Percentiles rank a stretch among this genome's conserved stretches.
These are phyloP conservation scores for Podospora conica DNA, from an alignment of 495 filamentous ascomycete species.

Conservation along the genomic window DNA sequence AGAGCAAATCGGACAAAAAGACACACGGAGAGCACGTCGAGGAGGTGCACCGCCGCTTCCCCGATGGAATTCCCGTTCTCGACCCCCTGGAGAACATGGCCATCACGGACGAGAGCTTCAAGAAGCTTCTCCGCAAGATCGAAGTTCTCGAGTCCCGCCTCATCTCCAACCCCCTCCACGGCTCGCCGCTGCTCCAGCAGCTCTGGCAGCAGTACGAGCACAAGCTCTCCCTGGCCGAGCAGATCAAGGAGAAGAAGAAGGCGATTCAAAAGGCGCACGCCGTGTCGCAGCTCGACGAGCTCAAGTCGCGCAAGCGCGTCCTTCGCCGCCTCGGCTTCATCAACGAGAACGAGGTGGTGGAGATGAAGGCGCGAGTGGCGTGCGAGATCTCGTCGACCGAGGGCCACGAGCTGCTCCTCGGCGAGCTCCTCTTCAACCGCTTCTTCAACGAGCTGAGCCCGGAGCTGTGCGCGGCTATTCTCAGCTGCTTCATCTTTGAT, in stretches of 20 bases:
- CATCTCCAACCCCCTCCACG: slow-evolving; percentile 81
- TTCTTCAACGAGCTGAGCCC: slow-evolving; percentile 95
- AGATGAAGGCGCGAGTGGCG: slow-evolving; percentile 91
- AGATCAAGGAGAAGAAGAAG: slow-evolving; percentile 84
- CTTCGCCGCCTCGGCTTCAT: slow-evolving; percentile 93
- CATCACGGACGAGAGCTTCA: slow-evolving; percentile 87
- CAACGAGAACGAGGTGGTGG: slow-evolving; percentile 86
- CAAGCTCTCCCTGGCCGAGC: slow-evolving; percentile 66
- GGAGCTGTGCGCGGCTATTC: slow-evolving; percentile 73
- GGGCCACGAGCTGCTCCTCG: slow-evolving; percentile 75
- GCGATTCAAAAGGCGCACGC: slow-evolving; percentile 74
- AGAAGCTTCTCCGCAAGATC: slow-evolving; percentile 89
- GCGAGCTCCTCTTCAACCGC: slow-evolving; percentile 89
- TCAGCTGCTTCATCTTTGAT: slow-evolving; percentile 95
- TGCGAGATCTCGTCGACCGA: slow-evolving; percentile 94
- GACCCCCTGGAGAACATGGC: slow-evolving; percentile 95
- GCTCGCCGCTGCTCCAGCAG: slow-evolving; percentile 71
- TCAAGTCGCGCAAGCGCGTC: slow-evolving; percentile 94
- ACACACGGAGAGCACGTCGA: slow-evolving; percentile 55
- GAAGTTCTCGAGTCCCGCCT: slow-evolving; percentile 91
- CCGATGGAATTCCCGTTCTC: slow-evolving; percentile 81
- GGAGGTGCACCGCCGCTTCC: slow-evolving; percentile 77
- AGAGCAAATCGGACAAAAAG: slow-evolving; percentile 54
- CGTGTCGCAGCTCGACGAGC: slow-evolving; percentile 87
- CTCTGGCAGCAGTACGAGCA: slow-evolving; percentile 77